A percentile compares a stretch with the other conserved stretches of the same genome.
phyloP scores from a whole-genome alignment of 1,139 yeast genomes.

The Magnusiomyces magnusii region DNA sequence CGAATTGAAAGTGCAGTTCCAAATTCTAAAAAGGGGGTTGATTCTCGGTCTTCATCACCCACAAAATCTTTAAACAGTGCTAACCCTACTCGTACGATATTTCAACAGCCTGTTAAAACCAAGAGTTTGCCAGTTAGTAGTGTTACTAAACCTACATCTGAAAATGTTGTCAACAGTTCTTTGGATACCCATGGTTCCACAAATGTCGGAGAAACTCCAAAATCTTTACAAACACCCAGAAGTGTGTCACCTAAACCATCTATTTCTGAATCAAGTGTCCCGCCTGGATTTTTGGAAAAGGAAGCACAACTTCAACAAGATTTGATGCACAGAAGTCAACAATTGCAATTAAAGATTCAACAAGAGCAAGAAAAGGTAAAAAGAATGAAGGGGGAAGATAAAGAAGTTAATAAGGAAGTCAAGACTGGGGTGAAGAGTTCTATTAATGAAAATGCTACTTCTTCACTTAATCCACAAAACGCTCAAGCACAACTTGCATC shows the following conservation, averaged over 20 bases:
- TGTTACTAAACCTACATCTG: not conserved
- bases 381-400: not conserved
- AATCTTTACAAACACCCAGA: too few species aligned
- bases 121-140: not conserved
- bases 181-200: not conserved
- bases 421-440: not conserved
- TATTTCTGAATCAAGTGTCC: too few species aligned
- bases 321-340: not conserved
- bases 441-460: not conserved
- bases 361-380: not conserved
- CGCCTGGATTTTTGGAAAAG: not conserved
- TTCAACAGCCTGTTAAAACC: not conserved
- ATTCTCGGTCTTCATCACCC: not conserved
- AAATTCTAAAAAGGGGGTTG: not conserved
- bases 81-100: not conserved
- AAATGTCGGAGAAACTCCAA: not conserved
- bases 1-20: not conserved
- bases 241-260: too few species aligned
- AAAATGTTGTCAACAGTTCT: not conserved
- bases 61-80: not conserved
- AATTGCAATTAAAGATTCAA: not conserved
- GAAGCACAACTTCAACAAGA: not conserved
- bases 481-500: not conserved
- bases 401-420: too few species aligned
- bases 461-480: not conserved